Evolutionary conservation across 2,329 filamentous ascomycete genomes (phyloP), one percentile per base, ranked within the genome.

Genomic region (Anthostomella pinea): DNA sequence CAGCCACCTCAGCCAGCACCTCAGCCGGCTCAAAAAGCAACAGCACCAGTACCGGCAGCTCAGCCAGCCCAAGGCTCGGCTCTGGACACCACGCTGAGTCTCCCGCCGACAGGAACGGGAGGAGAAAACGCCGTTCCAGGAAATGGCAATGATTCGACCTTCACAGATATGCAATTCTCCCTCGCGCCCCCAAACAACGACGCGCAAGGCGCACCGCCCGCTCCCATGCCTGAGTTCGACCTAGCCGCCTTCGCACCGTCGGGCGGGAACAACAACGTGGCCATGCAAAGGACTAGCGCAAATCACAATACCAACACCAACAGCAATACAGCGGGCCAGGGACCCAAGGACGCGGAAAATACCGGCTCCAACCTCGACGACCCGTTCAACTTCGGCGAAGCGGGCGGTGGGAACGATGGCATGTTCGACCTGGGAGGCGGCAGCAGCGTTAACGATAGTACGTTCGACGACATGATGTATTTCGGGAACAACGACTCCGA

Each of bases 151-250:
- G 66, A 69, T 33, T 62, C 70, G 6, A 69, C 69, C 43, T 79
- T 77, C 47, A 77, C 75, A 10, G 65, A 77, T 44, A 77, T 77
- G 72, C 67, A 73, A 22, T 79, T 79, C 45, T 68, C 71, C 0
- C 60, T 77, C 4, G 74, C 70, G 2, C 69, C 73, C 1, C 44
- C 65, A 7, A 62, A 57, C 31, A 56, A 56, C 38, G 57, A 45
- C 46, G 36, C 52, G 6, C 48, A 51, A 17, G 52, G 53, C 4
- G 59, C 59, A 3, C 54, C 52, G 21, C 51, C 48, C 10, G 58
- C 41, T 22, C 51, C 57, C 14, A 68, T 68, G 38, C 54, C 62
- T 6, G 60, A 66, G 4, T 73, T 75, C 46, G 71, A 74, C 35
- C 55, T 72, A 9, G 54, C 68, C 2, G 63, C 63, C 9, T 73